phyloP scores from a whole-genome alignment of 805 yeast genomes.

The Suhomyces kilbournensis region DNA sequence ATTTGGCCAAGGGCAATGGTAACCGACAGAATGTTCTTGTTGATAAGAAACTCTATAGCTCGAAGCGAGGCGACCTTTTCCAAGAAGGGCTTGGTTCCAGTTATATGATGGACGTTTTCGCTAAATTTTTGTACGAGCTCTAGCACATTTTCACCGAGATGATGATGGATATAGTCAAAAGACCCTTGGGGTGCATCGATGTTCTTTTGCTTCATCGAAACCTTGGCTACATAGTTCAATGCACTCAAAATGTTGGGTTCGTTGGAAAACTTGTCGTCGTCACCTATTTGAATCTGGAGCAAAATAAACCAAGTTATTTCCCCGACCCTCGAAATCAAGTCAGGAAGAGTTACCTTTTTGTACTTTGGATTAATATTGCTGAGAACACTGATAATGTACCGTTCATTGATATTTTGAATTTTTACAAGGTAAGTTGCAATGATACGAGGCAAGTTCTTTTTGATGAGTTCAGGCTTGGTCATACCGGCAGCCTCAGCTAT shows the following conservation, averaged over 20 bases:
- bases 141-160: constrained; percentile 41
- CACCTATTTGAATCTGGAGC: constrained; percentile 30
- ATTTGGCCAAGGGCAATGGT: constrained; percentile 72
- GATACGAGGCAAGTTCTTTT: constrained; percentile 48
- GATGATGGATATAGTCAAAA: constrained; percentile 25
- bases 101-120: constrained; percentile 70
- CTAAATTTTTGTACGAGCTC: constrained; percentile 79
- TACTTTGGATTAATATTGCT: constrained; percentile 52
- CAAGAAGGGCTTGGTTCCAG: constrained; percentile 67
- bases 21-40: constrained; percentile 52
- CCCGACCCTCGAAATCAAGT: constrained; percentile 36
- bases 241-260: constrained; percentile 41
- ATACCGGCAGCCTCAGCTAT: constrained; percentile 54
- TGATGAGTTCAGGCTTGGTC: constrained; percentile 46
- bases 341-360: constrained; percentile 27
- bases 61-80: constrained; percentile 69
- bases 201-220: constrained; percentile 16
- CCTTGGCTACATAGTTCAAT: constrained; percentile 37
- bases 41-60: constrained; percentile 69
- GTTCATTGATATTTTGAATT: constrained; percentile 46
- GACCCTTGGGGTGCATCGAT: constrained; percentile 2
- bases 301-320: constrained; percentile 37
- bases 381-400: constrained; percentile 51
- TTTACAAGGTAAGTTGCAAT: constrained; percentile 58
- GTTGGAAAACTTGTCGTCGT: constrained; percentile 26